A percentile compares a stretch with the other conserved stretches of the same genome.
Conservation (phyloP, 2,329 filamentous ascomycete species). For the Colletotrichum tabaci region DNA sequence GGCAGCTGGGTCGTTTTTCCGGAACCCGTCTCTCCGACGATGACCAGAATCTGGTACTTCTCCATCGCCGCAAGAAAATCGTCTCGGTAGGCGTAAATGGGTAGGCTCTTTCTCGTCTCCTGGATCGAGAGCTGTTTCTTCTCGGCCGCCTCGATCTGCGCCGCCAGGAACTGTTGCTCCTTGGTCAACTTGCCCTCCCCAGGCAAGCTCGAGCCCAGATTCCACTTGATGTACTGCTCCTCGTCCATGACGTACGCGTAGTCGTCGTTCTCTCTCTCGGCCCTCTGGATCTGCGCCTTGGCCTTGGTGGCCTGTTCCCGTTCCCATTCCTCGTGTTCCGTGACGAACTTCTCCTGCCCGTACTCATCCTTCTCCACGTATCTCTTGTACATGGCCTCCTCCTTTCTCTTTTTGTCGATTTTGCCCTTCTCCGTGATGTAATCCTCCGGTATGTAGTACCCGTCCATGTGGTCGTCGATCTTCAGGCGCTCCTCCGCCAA, state of each 20-base stretch:
- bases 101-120: slow-evolving; percentile 90
- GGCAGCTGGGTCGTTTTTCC: slow-evolving; percentile 97
- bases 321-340: slow-evolving; percentile 97
- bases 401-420: slow-evolving; percentile 87
- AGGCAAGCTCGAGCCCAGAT: slow-evolving; percentile 79
- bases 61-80: slow-evolving; percentile 89
- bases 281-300: slow-evolving; percentile 84
- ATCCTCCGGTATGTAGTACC: slow-evolving; percentile 93
- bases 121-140: slow-evolving; percentile 90
- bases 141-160: slow-evolving; percentile 90
- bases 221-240: slow-evolving; percentile 88
- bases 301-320: slow-evolving; percentile 89
- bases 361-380: slow-evolving; percentile 91
- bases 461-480: slow-evolving; percentile 93
- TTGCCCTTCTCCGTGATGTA: slow-evolving; percentile 96
- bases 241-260: slow-evolving; percentile 97
- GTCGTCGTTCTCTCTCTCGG: slow-evolving; percentile 83
- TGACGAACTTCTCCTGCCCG: slow-evolving; percentile 90
- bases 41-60: slow-evolving; percentile 88
- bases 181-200: slow-evolving; percentile 82
- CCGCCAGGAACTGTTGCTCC: slow-evolving; percentile 84
- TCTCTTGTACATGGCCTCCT: slow-evolving; percentile 90
- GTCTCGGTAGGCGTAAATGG: slow-evolving; percentile 90
- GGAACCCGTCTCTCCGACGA: slow-evolving; percentile 94
- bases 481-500: slow-evolving; percentile 87